These are phyloP conservation scores for Orbilia brochopaga DNA, from an alignment of 2,329 filamentous ascomycete genomes.

Conservation along the genomic window DNA sequence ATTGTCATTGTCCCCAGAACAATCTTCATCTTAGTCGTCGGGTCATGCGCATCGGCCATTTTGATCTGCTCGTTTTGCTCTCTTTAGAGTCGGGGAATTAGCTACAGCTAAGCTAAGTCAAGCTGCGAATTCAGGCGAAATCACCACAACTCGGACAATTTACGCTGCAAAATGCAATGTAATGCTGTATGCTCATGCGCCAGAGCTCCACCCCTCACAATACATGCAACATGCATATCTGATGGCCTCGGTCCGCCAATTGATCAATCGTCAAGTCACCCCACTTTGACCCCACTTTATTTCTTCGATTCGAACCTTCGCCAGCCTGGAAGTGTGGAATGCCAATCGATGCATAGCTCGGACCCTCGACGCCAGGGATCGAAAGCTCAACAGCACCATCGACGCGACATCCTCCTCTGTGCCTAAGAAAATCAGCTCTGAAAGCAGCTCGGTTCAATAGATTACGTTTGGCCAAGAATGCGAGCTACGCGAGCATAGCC, in stretches of 20 bases:
- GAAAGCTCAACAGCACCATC: background rate
- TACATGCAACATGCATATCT: background rate
- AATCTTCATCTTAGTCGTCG: constrained; percentile 15
- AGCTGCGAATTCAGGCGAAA: no score
- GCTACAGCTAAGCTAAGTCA: no score
- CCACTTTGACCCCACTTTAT: constrained; percentile 3
- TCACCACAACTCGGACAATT: no score
- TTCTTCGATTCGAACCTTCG: background rate
- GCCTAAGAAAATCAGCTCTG: background rate
- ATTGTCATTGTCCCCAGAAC: constrained; percentile 29
- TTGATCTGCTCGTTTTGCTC: background rate
- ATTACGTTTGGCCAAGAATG: no score
- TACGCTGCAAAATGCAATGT: no score
- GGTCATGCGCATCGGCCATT: constrained; percentile 9
- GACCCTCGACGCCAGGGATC: constrained; percentile 4
- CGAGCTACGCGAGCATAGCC: background rate
- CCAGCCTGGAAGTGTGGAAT: background rate
- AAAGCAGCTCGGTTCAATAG: background rate
- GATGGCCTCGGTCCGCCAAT: constrained; percentile 2
- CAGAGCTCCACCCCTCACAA: background rate
- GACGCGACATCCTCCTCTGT: background rate
- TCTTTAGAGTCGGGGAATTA: no score
- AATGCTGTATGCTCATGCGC: no score
- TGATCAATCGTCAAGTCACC: background rate
- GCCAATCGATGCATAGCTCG: background rate